phyloP scores from a whole-genome alignment of 805 yeast genomes.

The Brettanomyces custersianus region DNA sequence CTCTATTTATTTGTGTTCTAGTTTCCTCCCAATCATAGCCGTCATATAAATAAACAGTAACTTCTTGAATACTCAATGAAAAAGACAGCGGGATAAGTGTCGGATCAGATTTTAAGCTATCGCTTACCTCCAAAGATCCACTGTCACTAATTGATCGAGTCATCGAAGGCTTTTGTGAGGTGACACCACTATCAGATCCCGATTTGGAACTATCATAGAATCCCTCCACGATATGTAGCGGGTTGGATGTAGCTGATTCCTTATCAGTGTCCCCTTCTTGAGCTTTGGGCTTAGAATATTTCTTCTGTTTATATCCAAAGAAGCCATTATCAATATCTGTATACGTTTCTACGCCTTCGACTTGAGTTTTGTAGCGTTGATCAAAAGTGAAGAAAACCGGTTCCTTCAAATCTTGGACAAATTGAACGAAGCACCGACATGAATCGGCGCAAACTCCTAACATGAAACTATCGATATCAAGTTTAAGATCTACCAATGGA shows the following conservation, averaged over 20 bases:
- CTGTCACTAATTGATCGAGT: background rate
- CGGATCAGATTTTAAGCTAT: conserved; percentile 2
- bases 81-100: conserved; percentile 22
- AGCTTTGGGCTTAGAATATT: background rate
- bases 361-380: conserved; percentile 40
- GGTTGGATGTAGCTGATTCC: background rate
- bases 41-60: conserved; percentile 53
- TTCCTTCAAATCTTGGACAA: conserved; percentile 62
- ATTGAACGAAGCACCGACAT: conserved; percentile 57
- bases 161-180: background rate
- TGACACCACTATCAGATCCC: conserved; percentile 17
- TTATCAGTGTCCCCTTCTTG: background rate
- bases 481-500: conserved; percentile 30
- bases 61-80: conserved; percentile 29
- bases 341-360: conserved; percentile 31
- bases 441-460: conserved; percentile 79
- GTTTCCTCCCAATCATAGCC: conserved; percentile 92
- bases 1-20: conserved; percentile 52
- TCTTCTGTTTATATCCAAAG: conserved; percentile 8
- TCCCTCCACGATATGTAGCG: conserved; percentile 20
- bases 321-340: conserved; percentile 31
- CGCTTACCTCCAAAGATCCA: conserved; percentile 10
- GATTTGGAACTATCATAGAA: conserved; percentile 14
- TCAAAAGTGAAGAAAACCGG: conserved; percentile 54
- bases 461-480: conserved; percentile 38